A percentile compares a stretch with the other conserved stretches of the same genome.
Evolutionary conservation across 352 stramenopile species (phyloP).

Genomic region (Globisporangium nagaii): DNA sequence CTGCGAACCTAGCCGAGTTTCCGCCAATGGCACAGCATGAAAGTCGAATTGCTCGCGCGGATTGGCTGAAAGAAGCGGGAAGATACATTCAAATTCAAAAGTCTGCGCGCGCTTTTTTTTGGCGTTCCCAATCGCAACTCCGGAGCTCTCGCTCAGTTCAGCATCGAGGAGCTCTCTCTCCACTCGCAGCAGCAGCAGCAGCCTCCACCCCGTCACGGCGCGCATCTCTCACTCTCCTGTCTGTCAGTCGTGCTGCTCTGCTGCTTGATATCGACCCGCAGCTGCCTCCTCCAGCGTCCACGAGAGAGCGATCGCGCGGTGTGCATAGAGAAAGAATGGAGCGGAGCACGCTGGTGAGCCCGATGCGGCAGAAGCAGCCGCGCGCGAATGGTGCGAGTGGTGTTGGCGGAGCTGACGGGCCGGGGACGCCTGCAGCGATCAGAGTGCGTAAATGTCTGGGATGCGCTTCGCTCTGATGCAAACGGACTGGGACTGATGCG

Average conservation of each 20-base stretch:
- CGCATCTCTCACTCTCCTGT: too few species aligned
- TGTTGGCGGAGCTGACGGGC: constrained; percentile 3
- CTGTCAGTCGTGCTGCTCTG: too few species aligned
- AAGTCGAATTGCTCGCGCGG: constrained; percentile 14
- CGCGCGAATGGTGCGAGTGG: background rate
- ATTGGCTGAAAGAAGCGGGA: constrained; percentile 35
- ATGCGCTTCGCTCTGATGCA: background rate
- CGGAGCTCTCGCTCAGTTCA: too few species aligned
- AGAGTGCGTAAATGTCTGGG: background rate
- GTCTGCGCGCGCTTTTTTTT: constrained; percentile 11
- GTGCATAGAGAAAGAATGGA: constrained; percentile 17
- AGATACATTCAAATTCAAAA: constrained; percentile 10
- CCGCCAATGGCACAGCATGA: background rate
- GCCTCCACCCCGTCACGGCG: too few species aligned
- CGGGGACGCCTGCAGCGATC: constrained; percentile 19
- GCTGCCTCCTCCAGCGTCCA: too few species aligned
- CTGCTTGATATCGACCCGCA: too few species aligned
- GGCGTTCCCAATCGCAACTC: too few species aligned
- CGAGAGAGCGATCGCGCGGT: background rate
- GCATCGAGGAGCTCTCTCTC: constrained; percentile 1
- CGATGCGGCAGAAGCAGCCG: constrained; percentile 20
- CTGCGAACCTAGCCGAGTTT: too few species aligned
- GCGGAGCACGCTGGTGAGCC: constrained; percentile 36
- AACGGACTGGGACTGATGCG: too few species aligned
- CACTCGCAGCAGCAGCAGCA: background rate